phyloP scores from a whole-genome alignment of 306 rosid genomes.

The Corylus heterophylla region DNA sequence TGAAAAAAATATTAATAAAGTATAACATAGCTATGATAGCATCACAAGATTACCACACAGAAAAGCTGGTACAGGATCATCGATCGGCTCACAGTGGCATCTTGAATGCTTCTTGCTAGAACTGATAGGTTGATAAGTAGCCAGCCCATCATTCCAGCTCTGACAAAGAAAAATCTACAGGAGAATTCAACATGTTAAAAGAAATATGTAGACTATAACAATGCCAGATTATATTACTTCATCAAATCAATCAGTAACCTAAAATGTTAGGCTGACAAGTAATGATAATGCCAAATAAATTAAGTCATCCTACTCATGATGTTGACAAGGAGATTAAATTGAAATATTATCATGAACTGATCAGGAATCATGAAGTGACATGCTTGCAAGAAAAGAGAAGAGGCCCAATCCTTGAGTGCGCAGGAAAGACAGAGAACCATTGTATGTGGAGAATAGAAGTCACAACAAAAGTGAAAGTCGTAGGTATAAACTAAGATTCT shows the following conservation, averaged over 20 bases:
- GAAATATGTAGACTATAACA: conserved; percentile 8
- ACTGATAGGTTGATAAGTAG: conserved; percentile 78
- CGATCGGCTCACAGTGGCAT: conserved; percentile 58
- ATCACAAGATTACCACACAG: conserved; percentile 59
- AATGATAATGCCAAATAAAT: conserved; percentile 5
- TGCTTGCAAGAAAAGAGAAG: background rate
- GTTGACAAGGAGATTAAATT: background rate
- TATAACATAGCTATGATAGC: background rate
- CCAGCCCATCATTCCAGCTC: conserved; percentile 99
- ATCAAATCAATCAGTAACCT: conserved; percentile 13
- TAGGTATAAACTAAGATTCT: background rate
- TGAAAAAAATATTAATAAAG: conserved; percentile 2
- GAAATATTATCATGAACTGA: background rate
- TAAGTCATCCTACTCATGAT: background rate
- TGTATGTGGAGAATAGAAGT: background rate
- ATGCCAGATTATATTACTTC: conserved; percentile 25
- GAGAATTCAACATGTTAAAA: conserved; percentile 10
- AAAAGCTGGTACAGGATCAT: conserved; percentile 91
- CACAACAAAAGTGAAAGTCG: background rate
- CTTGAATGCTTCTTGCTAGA: conserved; percentile 69
- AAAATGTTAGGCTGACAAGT: background rate
- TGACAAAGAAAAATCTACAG: conserved; percentile 90
- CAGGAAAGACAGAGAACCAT: background rate
- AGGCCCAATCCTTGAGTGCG: background rate
- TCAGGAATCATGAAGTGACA: background rate